phyloP scores from a whole-genome alignment of 768 basidiomycete species.

The Phanerodontia chrysosporium region DNA sequence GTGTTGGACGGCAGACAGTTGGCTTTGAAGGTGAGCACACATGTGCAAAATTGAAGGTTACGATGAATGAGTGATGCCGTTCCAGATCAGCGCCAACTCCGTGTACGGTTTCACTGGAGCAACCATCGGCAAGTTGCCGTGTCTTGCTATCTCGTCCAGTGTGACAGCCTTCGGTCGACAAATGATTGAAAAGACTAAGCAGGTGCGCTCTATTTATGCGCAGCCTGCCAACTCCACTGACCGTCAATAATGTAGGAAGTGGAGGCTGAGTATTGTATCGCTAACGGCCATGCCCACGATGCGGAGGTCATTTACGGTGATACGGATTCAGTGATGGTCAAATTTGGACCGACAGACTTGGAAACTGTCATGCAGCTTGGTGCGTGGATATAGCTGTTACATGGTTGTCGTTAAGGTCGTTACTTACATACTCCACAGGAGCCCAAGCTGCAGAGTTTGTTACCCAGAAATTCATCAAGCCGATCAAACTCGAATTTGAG shows the following conservation, averaged over 20 bases:
- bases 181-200: constrained; percentile 98
- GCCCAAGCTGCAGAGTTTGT: constrained; percentile 91
- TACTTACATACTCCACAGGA: constrained; percentile 42
- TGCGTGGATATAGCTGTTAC: constrained; percentile 33
- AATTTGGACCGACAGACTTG: constrained; percentile 88
- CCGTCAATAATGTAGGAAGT: constrained; percentile 86
- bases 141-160: constrained; percentile 93
- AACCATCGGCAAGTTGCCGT: constrained; percentile 94
- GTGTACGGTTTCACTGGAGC: constrained; percentile 99
- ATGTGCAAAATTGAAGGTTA: neutral
- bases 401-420: too few relatives aligned
- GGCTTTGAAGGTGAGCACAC: constrained; percentile 73
- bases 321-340: constrained; percentile 99
- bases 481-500: constrained; percentile 98
- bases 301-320: constrained; percentile 98
- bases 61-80: neutral
- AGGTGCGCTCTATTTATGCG: constrained; percentile 38
- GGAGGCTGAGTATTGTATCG: constrained; percentile 79
- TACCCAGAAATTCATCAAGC: constrained; percentile 85
- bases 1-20: constrained; percentile 96
- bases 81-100: constrained; percentile 96
- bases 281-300: constrained; percentile 81
- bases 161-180: constrained; percentile 94
- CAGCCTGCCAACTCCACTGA: neutral
- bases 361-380: constrained; percentile 87